Evolutionary conservation across 345 rosid species (phyloP).

Genomic region (Populus pruinosa): DNA sequence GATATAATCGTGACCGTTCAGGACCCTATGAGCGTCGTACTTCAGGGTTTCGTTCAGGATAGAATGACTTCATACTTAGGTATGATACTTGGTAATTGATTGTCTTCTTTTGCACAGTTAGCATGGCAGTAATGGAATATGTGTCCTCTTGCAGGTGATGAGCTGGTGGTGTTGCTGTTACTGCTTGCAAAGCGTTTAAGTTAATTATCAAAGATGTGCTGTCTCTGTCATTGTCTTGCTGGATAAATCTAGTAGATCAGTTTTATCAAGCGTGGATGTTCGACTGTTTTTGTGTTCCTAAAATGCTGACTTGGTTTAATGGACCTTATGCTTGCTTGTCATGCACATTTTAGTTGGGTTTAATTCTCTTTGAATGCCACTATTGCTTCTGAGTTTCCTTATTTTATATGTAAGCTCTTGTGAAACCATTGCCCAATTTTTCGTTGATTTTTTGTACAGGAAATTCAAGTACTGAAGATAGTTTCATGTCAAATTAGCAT

Average conservation of each 20-base stretch:
- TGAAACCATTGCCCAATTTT: conserved; percentile 19
- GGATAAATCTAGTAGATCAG: conserved; percentile 36
- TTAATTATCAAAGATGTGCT: conserved; percentile 24
- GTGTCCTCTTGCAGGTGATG: conserved; percentile 24
- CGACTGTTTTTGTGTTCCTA: conserved; percentile 39
- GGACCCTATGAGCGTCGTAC: conserved; percentile 82
- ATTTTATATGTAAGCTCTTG: conserved; percentile 25
- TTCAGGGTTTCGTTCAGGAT: conserved; percentile 48
- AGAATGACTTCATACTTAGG: conserved; percentile 23
- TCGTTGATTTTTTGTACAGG: conserved; percentile 14
- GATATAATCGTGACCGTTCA: conserved; percentile 70
- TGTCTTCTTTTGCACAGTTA: conserved; percentile 1
- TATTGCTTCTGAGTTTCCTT: conserved; percentile 31
- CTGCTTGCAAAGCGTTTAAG: conserved; percentile 27
- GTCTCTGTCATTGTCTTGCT: conserved; percentile 28
- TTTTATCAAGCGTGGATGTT: conserved; percentile 35
- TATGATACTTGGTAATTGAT: conserved; percentile 15
- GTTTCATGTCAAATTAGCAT: conserved; percentile 25
- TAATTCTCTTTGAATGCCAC: conserved; percentile 38
- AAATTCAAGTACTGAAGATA: conserved; percentile 18
- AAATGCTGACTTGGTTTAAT: conserved; percentile 40
- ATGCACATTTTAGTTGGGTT: conserved; percentile 38
- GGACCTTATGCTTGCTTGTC: conserved; percentile 47
- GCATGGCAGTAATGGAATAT: conserved; percentile 8
- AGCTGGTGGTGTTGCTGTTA: conserved; percentile 26